Percentiles rank a stretch among this genome's conserved stretches.
Conservation (phyloP, 805 yeast species). For the Saccharomycopsis sp. region DNA sequence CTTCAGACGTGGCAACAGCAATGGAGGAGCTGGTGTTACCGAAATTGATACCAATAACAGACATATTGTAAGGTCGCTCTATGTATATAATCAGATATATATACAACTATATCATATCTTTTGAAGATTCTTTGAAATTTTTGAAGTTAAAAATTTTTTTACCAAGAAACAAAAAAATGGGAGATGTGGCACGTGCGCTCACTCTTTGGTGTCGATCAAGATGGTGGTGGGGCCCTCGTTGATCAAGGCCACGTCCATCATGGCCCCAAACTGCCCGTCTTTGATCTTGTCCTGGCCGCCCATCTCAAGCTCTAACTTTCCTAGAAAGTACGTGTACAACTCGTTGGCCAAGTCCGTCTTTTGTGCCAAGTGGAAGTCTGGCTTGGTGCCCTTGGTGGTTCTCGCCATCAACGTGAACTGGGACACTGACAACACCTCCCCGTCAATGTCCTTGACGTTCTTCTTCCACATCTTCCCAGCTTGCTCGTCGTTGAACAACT, state of each 20-base stretch:
- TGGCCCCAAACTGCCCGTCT: conserved; percentile 91
- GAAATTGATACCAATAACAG: conserved; percentile 86
- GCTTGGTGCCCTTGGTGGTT: conserved; percentile 85
- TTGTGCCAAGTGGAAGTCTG: conserved; percentile 90
- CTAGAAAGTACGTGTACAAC: conserved; percentile 41
- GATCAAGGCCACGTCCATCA: conserved; percentile 87
- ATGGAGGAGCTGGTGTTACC: conserved; percentile 95
- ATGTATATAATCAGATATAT: too few species aligned
- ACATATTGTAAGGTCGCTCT: conserved; percentile 22
- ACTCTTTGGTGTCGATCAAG: conserved; percentile 14
- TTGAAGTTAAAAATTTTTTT: background rate
- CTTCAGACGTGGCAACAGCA: conserved; percentile 78
- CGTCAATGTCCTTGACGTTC: conserved; percentile 52
- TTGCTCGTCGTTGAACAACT: conserved; percentile 67
- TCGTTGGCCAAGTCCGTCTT: conserved; percentile 52
- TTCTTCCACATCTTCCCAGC: conserved; percentile 71
- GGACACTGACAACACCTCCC: conserved; percentile 76
- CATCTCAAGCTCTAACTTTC: conserved; percentile 38
- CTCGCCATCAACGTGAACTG: conserved; percentile 87
- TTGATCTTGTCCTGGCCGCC: conserved; percentile 62
- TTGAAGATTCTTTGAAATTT: background rate
- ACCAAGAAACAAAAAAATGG: background rate
- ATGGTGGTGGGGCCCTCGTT: conserved; percentile 42
- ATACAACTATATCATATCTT: too few species aligned
- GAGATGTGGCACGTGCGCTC: background rate